A percentile compares a stretch with the other conserved stretches of the same genome.
phyloP scores from a whole-genome alignment of 1,284 basidiomycete genomes.

The Malassezia restricta region DNA sequence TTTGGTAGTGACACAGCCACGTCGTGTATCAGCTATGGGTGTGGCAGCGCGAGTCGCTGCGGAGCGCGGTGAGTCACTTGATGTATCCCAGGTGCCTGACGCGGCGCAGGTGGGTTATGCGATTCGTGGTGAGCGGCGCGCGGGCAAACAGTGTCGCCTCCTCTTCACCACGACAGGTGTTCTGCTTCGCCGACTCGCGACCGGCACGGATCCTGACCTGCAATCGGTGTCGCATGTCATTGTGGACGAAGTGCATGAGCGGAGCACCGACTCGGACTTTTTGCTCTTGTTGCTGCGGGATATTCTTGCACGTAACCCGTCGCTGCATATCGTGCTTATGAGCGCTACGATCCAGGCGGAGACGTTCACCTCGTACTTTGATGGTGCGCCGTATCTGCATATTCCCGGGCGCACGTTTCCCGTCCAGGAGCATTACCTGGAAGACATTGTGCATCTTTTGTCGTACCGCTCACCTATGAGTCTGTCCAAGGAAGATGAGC shows the following conservation, averaged over 20 bases:
- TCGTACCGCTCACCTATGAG: constrained; percentile 10
- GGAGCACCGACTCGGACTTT: constrained; percentile 79
- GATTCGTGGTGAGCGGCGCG: constrained; percentile 75
- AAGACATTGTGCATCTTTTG: constrained; percentile 27
- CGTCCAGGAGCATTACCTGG: constrained; percentile 40
- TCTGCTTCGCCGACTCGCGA: constrained; percentile 62
- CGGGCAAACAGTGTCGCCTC: constrained; percentile 52
- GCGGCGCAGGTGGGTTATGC: constrained; percentile 62
- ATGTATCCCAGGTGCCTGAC: constrained; percentile 27
- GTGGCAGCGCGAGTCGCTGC: constrained; percentile 75
- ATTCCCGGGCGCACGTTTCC: constrained; percentile 59
- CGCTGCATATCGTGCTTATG: constrained; percentile 61
- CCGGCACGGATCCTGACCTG: constrained; percentile 60
- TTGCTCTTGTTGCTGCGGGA: constrained; percentile 71
- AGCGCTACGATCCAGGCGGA: constrained; percentile 34
- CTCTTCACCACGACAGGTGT: constrained; percentile 90
- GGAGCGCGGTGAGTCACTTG: constrained; percentile 65
- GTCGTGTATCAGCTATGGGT: constrained; percentile 76
- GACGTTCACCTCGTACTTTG: constrained; percentile 27
- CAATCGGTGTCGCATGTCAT: constrained; percentile 68
- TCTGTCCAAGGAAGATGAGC: constrained; percentile 50
- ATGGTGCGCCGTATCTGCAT: constrained; percentile 62
- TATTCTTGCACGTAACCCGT: constrained; percentile 58
- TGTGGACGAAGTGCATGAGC: constrained; percentile 87
- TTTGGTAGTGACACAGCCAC: constrained; percentile 79